These are phyloP conservation scores for Pseudoturritis turrita DNA, from an alignment of 345 rosid species.

Conservation along the genomic window DNA sequence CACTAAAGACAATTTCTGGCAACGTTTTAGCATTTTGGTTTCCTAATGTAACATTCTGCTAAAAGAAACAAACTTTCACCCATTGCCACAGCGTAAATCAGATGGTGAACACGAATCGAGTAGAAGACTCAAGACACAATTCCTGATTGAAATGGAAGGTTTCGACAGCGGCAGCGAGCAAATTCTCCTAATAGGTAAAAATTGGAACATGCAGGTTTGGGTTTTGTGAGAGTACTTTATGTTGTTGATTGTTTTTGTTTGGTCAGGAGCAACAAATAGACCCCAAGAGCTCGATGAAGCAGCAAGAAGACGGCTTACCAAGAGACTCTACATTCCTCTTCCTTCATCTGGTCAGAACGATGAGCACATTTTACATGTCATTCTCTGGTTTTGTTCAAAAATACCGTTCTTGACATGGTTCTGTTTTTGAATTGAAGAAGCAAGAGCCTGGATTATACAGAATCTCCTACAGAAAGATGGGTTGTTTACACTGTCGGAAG, in stretches of 20 bases:
- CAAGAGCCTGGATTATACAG: constrained; percentile 87
- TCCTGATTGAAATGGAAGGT: constrained; percentile 98
- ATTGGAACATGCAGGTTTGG: background rate
- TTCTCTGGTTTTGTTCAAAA: background rate
- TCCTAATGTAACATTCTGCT: constrained; percentile 6
- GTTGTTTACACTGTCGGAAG: constrained; percentile 65
- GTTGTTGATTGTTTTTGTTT: constrained; percentile 8
- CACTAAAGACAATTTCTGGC: constrained; percentile 46
- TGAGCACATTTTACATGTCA: constrained; percentile 7
- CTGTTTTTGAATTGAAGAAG: constrained; percentile 48
- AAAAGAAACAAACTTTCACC: background rate
- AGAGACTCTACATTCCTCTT: constrained; percentile 89
- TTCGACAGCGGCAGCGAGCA: constrained; percentile 86
- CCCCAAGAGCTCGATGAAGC: constrained; percentile 99
- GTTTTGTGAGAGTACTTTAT: background rate
- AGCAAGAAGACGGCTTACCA: constrained; percentile 90
- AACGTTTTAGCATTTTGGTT: constrained; percentile 17
- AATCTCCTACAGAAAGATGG: constrained; percentile 91
- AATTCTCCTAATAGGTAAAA: constrained; percentile 86
- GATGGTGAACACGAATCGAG: constrained; percentile 99
- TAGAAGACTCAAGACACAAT: constrained; percentile 92
- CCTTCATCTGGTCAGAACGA: constrained; percentile 72
- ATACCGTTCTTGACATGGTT: constrained; percentile 20
- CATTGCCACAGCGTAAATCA: constrained; percentile 78
- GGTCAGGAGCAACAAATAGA: constrained; percentile 90